Evolutionary conservation across 345 rosid species (phyloP), one percentile per base, ranked within the genome.

Genomic region (Murraya koenigii): DNA sequence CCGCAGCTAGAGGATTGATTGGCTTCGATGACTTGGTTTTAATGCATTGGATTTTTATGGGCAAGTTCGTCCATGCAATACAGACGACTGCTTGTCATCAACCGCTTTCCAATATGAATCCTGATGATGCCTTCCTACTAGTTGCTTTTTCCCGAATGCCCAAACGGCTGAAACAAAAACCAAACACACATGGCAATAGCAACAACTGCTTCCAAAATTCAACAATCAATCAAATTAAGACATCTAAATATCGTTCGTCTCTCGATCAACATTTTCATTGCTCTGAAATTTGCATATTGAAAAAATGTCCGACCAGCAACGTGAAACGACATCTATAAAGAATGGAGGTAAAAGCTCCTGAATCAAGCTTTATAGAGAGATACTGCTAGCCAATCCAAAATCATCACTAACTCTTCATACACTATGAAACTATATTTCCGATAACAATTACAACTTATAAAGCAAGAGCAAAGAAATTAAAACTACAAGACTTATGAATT

Each of bases 391-490:
- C 77, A 78, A 74, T 71, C 76, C 74, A 76, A 75, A 86, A 76
- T 52, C 82, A 67, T 69, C 63, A 56, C 83, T 68, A 80, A 66
- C 85, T 72, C 80, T 76, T 86, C 83, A 71, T 74, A 79, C 82
- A 78, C 88, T 84, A 71, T 44, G 63, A 74, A 69, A 64, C 84
- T 88, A 85, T 65, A 81, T 68, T 76, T 74, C 74, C 67, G 63
- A 7, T 33, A 71, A 79, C 60, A 75, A 71, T 66, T 76, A 44
- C 25, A 66, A 71, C 56, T 60, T 74, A 22, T 76, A 63, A 80
- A 74, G 36, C 52, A 64, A 28, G 56, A n/a, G 47, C 7, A 3
- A 33, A 33, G 11, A 66, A 20, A 76, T 25, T 20, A 58, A 44
- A 75, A 44, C 62, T 82, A 81, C 38, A 41, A 80, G 33, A 75